Evolutionary conservation across 2,329 filamentous ascomycete species (phyloP).

Genomic region (Exophiala calicioides): DNA sequence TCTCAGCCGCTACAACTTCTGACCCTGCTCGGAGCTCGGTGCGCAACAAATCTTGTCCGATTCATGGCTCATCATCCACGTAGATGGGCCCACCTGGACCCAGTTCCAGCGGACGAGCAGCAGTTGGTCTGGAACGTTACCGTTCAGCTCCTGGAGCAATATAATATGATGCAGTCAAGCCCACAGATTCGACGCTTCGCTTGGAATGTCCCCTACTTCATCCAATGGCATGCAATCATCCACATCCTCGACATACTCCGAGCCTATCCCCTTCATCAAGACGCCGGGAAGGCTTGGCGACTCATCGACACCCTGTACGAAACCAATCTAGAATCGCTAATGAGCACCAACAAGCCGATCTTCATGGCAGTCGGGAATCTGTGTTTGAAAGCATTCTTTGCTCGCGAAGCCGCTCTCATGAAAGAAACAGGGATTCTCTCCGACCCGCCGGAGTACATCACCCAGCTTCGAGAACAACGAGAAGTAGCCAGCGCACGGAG

Average conservation of each 20-base stretch:
- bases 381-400: constrained; percentile 37
- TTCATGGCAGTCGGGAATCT: constrained; percentile 37
- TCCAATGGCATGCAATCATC: constrained; percentile 41
- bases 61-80: constrained; percentile 36
- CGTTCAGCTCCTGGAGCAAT: constrained; percentile 38
- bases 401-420: constrained; percentile 25
- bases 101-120: constrained; percentile 33
- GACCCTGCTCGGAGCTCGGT: constrained; percentile 43
- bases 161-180: constrained; percentile 43
- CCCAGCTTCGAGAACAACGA: constrained; percentile 29
- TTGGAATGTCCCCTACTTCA: constrained; percentile 37
- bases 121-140: constrained; percentile 35
- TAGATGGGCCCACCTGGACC: constrained; percentile 36
- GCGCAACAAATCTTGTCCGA: constrained; percentile 45
- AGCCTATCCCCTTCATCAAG: constrained; percentile 34
- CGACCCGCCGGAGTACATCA: constrained; percentile 28
- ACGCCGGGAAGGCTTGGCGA: constrained; percentile 38
- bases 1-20: constrained; percentile 44
- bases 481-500: constrained; percentile 11
- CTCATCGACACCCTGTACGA: constrained; percentile 40
- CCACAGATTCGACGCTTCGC: constrained; percentile 33
- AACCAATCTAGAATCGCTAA: constrained; percentile 34
- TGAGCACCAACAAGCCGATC: constrained; percentile 34
- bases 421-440: constrained; percentile 4
- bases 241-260: constrained; percentile 40